Conservation (phyloP, 768 basidiomycete genomes). For the Leccinum olivaceopallidum region DNA sequence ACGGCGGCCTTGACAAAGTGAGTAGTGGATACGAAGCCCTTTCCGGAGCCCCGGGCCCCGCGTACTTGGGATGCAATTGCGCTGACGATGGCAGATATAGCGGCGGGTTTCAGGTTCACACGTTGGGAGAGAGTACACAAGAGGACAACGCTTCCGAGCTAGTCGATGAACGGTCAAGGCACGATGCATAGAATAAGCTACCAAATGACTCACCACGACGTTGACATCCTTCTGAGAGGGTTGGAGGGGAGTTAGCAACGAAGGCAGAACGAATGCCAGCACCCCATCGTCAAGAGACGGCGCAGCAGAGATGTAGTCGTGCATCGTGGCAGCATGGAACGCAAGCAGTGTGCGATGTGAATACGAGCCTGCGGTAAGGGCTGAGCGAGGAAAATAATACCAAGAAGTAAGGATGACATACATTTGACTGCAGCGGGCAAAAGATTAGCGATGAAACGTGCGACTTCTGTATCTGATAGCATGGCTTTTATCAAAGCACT, state of each 20-base stretch:
- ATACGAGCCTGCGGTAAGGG: constrained; percentile 31
- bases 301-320: constrained; percentile 71
- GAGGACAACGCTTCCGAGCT: constrained; percentile 77
- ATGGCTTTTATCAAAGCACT: constrained; percentile 74
- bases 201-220: constrained; percentile 45
- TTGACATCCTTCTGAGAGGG: constrained; percentile 45
- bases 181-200: neutral
- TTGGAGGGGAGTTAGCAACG: constrained; percentile 59
- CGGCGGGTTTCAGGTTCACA: constrained; percentile 55
- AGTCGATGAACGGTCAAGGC: neutral
- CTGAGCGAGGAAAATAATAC: constrained; percentile 4
- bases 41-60: constrained; percentile 19
- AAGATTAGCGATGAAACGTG: constrained; percentile 68
- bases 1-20: constrained; percentile 69
- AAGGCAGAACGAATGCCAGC: constrained; percentile 63
- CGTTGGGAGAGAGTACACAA: constrained; percentile 70
- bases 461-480: constrained; percentile 65
- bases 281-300: constrained; percentile 64
- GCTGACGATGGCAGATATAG: constrained; percentile 57
- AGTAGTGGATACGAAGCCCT: constrained; percentile 43
- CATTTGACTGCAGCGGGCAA: constrained; percentile 59
- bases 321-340: constrained; percentile 78
- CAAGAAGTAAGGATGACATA: constrained; percentile 11
- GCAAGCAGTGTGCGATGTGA: constrained; percentile 73
- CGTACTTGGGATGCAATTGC: constrained; percentile 53